Base-by-base conservation (phyloP, 257 asterid species). In the Leptodermis oblonga region DNA sequence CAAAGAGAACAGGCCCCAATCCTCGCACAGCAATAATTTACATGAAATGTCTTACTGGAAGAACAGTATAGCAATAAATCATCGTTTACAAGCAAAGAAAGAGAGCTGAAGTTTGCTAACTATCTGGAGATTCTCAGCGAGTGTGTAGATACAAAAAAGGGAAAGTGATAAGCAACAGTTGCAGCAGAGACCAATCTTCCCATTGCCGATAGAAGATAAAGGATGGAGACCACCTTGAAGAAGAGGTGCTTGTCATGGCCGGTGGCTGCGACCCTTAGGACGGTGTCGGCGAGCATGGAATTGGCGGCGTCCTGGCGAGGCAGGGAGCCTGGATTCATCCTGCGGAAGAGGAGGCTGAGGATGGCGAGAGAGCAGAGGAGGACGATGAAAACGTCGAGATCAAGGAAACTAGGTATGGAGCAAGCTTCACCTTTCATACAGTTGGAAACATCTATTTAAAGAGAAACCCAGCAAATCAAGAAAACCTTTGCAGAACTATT, bases 181-280 rank as follows among this genome's bases (percentile, higher is more conserved):
- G 84, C 95, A 65, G 90, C 92, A 0, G 99, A 82, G 41, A 92
- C 82, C 30, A 86, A 79, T 78, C 97, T 86, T 52, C 97, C 99
- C 14, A 91, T 67, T 52, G 85, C 96, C 2, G 99, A 94, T 68
- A 91, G 86, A 77, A 82, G 68, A 75, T 91, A 90, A n/a, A 93
- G 89, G 69, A 83, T 78, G 48, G 78, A 79, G 37, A 90, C 88
- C 46, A 92, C 97, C 97, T 91, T 94, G 76, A 94, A 39, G 76
- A 94, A 91, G 74, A 94, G 88, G 77, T 96, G 89, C 72, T 87
- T 94, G 77, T 94, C 99, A 56, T 91, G 97, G 69, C 97, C 99
- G 56, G 97, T 91, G 77, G 97, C 97, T 75, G 97, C 96, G 64
- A 94, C 97, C n/a, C 99, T 90, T 70, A 94, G 86, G 74, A 94